Percentiles rank a stretch among this genome's conserved stretches.
Evolutionary conservation across 2,329 filamentous ascomycete species (phyloP).

Genomic region (Aspergillus pseudotamarii): DNA sequence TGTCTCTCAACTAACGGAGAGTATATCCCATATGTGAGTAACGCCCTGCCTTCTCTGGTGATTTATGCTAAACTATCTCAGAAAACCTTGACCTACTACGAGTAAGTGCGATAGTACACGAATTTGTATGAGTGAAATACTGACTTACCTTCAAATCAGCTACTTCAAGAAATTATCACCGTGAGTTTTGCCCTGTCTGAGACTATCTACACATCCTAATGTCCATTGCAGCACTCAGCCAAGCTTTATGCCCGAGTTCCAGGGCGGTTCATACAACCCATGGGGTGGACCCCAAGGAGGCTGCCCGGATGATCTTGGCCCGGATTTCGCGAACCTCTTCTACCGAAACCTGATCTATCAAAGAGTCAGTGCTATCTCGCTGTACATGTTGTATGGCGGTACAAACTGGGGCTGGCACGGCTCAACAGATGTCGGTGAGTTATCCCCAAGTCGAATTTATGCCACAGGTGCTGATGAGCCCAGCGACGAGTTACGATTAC

Average conservation of each 20-base stretch:
- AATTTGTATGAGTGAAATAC: not conserved
- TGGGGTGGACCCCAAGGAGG: constrained; percentile 64
- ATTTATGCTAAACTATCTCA: not conserved
- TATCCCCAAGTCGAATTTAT: not conserved
- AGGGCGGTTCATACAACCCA: constrained; percentile 63
- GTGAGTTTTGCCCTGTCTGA: not conserved
- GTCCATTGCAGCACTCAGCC: constrained; percentile 31
- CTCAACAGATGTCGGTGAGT: constrained; percentile 47
- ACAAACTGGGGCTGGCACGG: constrained; percentile 66
- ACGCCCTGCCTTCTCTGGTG: not conserved
- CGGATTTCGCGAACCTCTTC: constrained; percentile 65
- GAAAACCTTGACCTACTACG: constrained; percentile 1
- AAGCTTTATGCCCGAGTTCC: constrained; percentile 62
- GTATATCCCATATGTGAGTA: constrained; percentile 54
- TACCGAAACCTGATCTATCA: constrained; percentile 66
- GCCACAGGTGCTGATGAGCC: constrained; percentile 26
- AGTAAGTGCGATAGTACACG: not conserved
- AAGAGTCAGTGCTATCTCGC: constrained; percentile 60
- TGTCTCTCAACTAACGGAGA: constrained; percentile 63
- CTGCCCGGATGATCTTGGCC: constrained; percentile 57
- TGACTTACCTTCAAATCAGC: not conserved
- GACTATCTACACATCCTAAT: not conserved
- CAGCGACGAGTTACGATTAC: constrained; percentile 66
- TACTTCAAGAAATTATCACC: not conserved
- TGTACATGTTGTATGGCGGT: constrained; percentile 69